Percentiles rank a stretch among this genome's conserved stretches.
Evolutionary conservation across 306 rosid genomes (phyloP).

Genomic region (Medicago lupulina): DNA sequence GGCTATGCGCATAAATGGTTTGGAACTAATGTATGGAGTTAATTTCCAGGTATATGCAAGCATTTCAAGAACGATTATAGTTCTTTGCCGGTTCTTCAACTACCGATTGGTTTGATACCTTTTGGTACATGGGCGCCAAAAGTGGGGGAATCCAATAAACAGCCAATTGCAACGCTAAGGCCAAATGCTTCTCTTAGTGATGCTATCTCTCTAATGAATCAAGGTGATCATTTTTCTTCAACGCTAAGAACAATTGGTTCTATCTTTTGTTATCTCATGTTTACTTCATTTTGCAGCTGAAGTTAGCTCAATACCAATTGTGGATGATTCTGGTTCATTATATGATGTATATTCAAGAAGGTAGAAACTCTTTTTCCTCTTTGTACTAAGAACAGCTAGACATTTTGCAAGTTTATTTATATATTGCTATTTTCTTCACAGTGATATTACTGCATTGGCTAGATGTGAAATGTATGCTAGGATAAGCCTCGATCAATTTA

Average conservation of each 20-base stretch:
- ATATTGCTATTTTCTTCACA: slow-evolving; percentile 43
- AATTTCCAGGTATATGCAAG: slow-evolving; percentile 71
- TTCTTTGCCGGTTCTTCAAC: slow-evolving; percentile 71
- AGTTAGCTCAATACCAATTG: slow-evolving; percentile 76
- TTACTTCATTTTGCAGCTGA: slow-evolving; percentile 56
- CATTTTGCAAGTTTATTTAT: slow-evolving; percentile 7
- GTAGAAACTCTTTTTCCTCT: slow-evolving; percentile 41
- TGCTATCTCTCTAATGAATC: slow-evolving; percentile 59
- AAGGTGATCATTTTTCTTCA: slow-evolving; percentile 58
- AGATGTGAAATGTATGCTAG: slow-evolving; percentile 60
- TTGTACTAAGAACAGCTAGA: neutral
- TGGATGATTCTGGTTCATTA: slow-evolving; percentile 56
- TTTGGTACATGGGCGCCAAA: slow-evolving; percentile 70
- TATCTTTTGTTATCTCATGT: slow-evolving; percentile 29
- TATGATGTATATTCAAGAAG: slow-evolving; percentile 66
- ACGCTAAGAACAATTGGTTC: no score
- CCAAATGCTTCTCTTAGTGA: slow-evolving; percentile 54
- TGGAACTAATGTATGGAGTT: slow-evolving; percentile 47
- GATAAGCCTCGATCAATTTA: slow-evolving; percentile 53
- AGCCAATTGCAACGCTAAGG: slow-evolving; percentile 58
- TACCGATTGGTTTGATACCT: slow-evolving; percentile 61
- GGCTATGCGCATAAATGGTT: slow-evolving; percentile 12
- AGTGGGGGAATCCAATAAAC: slow-evolving; percentile 52
- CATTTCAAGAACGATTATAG: slow-evolving; percentile 58
- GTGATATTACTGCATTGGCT: slow-evolving; percentile 73